Evolutionary conservation across 768 basidiomycete genomes (phyloP).

Genomic region (Kwoniella heveanensis): DNA sequence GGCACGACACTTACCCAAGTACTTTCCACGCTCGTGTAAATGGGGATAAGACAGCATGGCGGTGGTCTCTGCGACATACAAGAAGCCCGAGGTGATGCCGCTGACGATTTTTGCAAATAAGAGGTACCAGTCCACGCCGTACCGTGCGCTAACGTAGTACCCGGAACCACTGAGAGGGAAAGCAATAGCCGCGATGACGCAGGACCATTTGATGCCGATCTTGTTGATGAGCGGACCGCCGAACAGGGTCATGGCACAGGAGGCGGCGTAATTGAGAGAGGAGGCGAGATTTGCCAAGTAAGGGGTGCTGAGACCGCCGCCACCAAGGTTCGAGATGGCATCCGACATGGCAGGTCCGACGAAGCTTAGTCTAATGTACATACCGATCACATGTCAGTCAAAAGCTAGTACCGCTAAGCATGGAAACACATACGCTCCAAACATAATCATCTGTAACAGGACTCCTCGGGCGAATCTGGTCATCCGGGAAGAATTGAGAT

Average conservation of each 20-base stretch:
- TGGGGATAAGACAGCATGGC: slow-evolving; percentile 29
- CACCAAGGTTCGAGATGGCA: slow-evolving; percentile 36
- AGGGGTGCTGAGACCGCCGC: slow-evolving; percentile 29
- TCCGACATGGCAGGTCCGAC: slow-evolving; percentile 23
- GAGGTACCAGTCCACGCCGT: slow-evolving; percentile 23
- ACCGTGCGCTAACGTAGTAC: slow-evolving; percentile 24
- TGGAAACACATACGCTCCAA: slow-evolving; percentile 15
- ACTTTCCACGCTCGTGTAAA: slow-evolving; percentile 20
- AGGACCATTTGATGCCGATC: slow-evolving; percentile 26
- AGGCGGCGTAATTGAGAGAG: slow-evolving; percentile 11
- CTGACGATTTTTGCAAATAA: slow-evolving; percentile 23
- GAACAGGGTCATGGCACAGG: slow-evolving; percentile 21
- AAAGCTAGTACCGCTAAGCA: no score
- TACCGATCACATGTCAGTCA: neutral
- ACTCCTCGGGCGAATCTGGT: slow-evolving; percentile 10
- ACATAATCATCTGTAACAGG: slow-evolving; percentile 20
- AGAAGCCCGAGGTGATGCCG: slow-evolving; percentile 20
- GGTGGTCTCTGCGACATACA: slow-evolving; percentile 27
- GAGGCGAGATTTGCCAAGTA: slow-evolving; percentile 22
- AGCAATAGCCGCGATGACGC: slow-evolving; percentile 24
- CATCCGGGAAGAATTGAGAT: slow-evolving; percentile 10
- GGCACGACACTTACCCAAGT: slow-evolving; percentile 11
- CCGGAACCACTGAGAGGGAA: slow-evolving; percentile 27
- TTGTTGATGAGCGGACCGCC: slow-evolving; percentile 29
- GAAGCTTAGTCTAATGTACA: slow-evolving; percentile 2